A percentile compares a stretch with the other conserved stretches of the same genome.
Evolutionary conservation across 2,329 filamentous ascomycete species (phyloP).

Genomic region (Nemania sp.): DNA sequence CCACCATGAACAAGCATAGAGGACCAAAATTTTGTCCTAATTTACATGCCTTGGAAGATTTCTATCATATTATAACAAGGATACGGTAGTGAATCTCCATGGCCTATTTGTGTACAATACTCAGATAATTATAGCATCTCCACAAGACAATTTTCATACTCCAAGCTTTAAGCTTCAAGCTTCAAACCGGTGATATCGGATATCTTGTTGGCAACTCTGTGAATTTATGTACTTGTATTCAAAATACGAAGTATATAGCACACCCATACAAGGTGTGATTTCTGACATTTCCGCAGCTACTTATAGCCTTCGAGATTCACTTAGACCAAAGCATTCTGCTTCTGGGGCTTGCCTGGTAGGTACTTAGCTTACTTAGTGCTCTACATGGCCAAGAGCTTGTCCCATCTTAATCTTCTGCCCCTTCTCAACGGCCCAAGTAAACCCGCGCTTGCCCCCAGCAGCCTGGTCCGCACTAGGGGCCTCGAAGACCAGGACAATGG

Average conservation of each 20-base stretch:
- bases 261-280: not conserved
- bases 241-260: not conserved
- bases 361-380: conserved; percentile 37
- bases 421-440: conserved; percentile 84
- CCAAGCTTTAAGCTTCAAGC: too few species aligned
- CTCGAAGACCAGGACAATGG: conserved; percentile 94
- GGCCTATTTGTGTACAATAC: too few species aligned
- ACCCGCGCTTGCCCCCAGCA: conserved; percentile 66
- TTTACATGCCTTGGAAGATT: not conserved
- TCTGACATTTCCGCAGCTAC: not conserved
- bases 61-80: too few species aligned
- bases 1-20: not conserved
- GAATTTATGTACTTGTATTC: too few species aligned
- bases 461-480: conserved; percentile 75
- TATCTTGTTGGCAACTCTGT: too few species aligned
- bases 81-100: not conserved
- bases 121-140: too few species aligned
- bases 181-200: too few species aligned
- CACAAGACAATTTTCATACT: too few species aligned
- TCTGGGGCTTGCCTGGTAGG: too few species aligned
- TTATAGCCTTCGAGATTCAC: too few species aligned
- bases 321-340: too few species aligned
- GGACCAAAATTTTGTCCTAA: not conserved
- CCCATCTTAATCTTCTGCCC: conserved; percentile 90
- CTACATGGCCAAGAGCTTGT: conserved; percentile 78